Base-by-base conservation (phyloP, 83 land plant species). In the Picea abies region DNA sequence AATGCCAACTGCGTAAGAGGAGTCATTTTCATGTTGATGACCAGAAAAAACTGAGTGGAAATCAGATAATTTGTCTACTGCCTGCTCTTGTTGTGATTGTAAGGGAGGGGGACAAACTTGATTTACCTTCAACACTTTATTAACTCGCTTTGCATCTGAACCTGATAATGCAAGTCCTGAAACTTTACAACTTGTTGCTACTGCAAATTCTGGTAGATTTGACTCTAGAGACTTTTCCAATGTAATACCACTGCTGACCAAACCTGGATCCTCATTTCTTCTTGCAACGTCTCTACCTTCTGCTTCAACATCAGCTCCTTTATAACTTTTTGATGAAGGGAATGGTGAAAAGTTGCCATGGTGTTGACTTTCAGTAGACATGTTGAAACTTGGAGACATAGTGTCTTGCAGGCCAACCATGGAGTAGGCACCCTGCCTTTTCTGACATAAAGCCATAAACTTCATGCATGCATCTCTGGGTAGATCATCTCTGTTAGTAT, bases 91-190 rank as follows among this genome's bases (percentile, higher is more conserved):
- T 14, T 16, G 52, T 72, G 56, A 72, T 6, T 41, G 23, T 44
- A 41, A 4, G 44, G 76, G 22, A 17, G 76, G 17, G 9, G n/a
- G 7, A 72, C 52, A 72, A 72, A 72, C 52, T 19, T 41, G 49
- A 72, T 41, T 44, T 41, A 19, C 76, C 16, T 41, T 72, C 76
- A 72, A 72, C 22, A 41, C 10, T 35, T 69, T 69, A 1, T 39
- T 39, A 69, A 69, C 19, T 69, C 35, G 44, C 73, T 69, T 69
- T 69, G 73, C 19, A 6, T 69, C 44, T 72, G 56, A 72, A 72
- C 41, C 56, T 72, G 76, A 72, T 17, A 41, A 5, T 19, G 76
- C 25, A 72, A 37, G 10, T 41, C 44, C 56, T 44, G 52, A 44
- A 17, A 49, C n/a, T 49, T 41, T 72, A 22, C n/a, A 44, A 44